Conservation (phyloP, 495 filamentous ascomycete genomes). For the Penicillium longicatenatum region DNA sequence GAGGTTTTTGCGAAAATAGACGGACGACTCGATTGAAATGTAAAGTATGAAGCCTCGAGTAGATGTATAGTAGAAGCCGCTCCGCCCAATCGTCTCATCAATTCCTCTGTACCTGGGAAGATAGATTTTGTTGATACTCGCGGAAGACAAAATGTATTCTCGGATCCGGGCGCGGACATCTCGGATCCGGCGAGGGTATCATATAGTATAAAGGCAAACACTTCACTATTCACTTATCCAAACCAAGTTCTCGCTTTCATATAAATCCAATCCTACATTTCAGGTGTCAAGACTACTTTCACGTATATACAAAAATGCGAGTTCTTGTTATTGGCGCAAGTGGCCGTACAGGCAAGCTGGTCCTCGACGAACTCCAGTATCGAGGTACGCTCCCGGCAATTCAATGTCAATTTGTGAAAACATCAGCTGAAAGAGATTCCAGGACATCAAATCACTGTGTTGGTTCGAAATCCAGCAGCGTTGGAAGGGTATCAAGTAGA, state of each 20-base stretch:
- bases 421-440: not conserved
- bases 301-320: slow-evolving; percentile 27
- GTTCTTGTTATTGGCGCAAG: slow-evolving; percentile 45
- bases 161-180: too few relatives aligned
- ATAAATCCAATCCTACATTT: not conserved
- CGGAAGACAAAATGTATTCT: too few relatives aligned
- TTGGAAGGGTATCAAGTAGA: slow-evolving; percentile 18
- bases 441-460: slow-evolving; percentile 26
- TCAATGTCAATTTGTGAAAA: not conserved
- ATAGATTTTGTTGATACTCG: too few relatives aligned
- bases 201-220: too few relatives aligned
- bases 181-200: too few relatives aligned
- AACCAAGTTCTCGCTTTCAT: not conserved
- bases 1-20: not conserved
- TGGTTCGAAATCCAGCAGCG: slow-evolving; percentile 21
- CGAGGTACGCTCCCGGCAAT: slow-evolving; percentile 15
- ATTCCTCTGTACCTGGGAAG: too few relatives aligned
- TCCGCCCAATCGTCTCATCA: too few relatives aligned
- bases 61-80: too few relatives aligned
- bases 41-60: too few relatives aligned
- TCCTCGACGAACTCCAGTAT: slow-evolving; percentile 35
- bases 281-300: too few relatives aligned
- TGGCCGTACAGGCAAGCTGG: slow-evolving; percentile 45
- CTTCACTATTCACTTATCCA: not conserved
- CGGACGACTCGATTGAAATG: too few relatives aligned